Evolutionary conservation across 257 asterid genomes (phyloP).

Genomic region (Coffea canephora): DNA sequence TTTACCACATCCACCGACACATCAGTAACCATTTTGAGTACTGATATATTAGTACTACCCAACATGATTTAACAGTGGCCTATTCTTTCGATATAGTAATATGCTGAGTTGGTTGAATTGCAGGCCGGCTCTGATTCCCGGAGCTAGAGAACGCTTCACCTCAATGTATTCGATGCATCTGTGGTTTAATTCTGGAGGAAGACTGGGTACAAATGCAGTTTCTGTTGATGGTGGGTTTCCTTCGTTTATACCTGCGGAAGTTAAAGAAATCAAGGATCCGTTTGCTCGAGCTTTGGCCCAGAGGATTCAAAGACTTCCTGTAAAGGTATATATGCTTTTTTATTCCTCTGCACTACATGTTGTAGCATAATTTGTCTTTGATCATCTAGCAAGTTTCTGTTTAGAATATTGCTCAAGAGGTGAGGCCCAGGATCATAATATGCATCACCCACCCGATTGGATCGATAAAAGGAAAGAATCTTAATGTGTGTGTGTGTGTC

Average conservation of each 20-base stretch:
- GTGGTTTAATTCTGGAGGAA: constrained; percentile 21
- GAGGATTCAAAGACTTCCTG: constrained; percentile 73
- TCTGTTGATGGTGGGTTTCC: constrained; percentile 43
- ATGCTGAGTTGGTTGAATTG: too few relatives aligned
- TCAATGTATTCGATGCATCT: constrained; percentile 18
- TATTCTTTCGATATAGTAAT: too few relatives aligned
- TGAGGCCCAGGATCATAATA: neutral
- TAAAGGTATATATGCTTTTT: constrained; percentile 33
- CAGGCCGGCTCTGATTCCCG: constrained; percentile 4
- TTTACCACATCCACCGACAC: too few relatives aligned
- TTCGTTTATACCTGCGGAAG: constrained; percentile 65
- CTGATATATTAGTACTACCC: too few relatives aligned
- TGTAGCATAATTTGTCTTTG: neutral
- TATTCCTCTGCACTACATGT: neutral
- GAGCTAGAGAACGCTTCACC: constrained; percentile 11
- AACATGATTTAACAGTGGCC: too few relatives aligned
- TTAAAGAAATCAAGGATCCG: constrained; percentile 59
- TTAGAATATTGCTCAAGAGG: neutral
- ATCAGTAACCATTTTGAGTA: too few relatives aligned
- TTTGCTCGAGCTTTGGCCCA: constrained; percentile 61
- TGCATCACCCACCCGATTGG: neutral
- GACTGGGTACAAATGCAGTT: constrained; percentile 22
- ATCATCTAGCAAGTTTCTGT: neutral
- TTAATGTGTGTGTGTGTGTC: neutral
- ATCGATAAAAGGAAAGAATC: neutral